phyloP scores from a whole-genome alignment of 1,284 basidiomycete genomes.

The Coniferiporia sulphurascens region DNA sequence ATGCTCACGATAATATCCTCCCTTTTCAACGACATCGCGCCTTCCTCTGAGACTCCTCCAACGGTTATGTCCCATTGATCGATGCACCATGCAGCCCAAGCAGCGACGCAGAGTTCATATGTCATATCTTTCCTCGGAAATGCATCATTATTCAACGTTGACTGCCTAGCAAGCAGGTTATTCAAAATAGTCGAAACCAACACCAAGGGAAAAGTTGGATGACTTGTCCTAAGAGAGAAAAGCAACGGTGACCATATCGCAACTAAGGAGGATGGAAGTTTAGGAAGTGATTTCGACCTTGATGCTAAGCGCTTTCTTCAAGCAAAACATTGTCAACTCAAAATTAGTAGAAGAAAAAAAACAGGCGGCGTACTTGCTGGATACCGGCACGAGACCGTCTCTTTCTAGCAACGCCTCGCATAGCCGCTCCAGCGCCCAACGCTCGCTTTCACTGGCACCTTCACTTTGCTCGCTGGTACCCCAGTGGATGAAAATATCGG shows the following conservation, averaged over 20 bases:
- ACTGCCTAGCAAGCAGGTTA: conserved; percentile 31
- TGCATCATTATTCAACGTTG: background rate
- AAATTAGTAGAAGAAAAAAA: background rate
- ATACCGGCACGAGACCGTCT: conserved; percentile 71
- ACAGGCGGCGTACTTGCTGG: conserved; percentile 60
- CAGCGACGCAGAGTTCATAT: conserved; percentile 55
- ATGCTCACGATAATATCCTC: conserved; percentile 42
- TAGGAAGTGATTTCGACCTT: conserved; percentile 32
- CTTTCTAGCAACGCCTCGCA: conserved; percentile 57
- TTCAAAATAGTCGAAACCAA: conserved; percentile 50
- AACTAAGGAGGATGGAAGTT: conserved; percentile 48
- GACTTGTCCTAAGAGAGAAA: conserved; percentile 50
- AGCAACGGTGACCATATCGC: conserved; percentile 73
- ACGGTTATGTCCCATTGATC: conserved; percentile 34
- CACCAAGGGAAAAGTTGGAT: conserved; percentile 47
- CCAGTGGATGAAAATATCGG: conserved; percentile 37
- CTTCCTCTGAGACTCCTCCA: conserved; percentile 25
- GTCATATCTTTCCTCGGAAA: conserved; percentile 31
- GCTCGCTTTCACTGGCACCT: conserved; percentile 37
- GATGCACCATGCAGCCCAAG: conserved; percentile 62
- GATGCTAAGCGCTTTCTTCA: conserved; percentile 57
- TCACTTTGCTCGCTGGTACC: conserved; percentile 39
- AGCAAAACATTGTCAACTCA: conserved; percentile 9
- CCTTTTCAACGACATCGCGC: conserved; percentile 32
- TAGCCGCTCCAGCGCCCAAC: conserved; percentile 64